Evolutionary conservation across 371 early-diverging fungal genomes (phyloP), one percentile per base, ranked within the genome.

Genomic region (Mucor indicus): DNA sequence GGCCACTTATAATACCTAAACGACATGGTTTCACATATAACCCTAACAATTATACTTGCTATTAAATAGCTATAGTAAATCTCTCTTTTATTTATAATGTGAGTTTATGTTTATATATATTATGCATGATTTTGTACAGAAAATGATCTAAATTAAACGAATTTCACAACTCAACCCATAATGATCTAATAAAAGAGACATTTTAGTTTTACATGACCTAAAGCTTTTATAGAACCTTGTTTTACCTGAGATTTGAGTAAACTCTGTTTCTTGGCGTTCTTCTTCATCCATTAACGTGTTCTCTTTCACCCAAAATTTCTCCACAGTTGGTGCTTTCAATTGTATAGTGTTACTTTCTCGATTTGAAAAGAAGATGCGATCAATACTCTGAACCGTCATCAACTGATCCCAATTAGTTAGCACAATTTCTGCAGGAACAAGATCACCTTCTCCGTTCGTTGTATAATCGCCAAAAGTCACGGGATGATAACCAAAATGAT

Each of bases 381-480:
- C 92, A 11, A 90, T 70, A 20, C 82, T 81, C 29, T 83, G 79
- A 36, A 75, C 73, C 4, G 80, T 74, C 57, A 69, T 62, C 39
- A 73, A 58, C 32, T 77, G 77, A 27, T 70, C 69, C 32, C 35
- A 46, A 21, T 70, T 69, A 0, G 90, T 86, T 58, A 90, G 47
- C 2, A 80, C 70, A 0, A 71, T 79, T 46, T 89, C 89, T 37
- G 62, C 72, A 8, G 84, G 83, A 15, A 54, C 48, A 22, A 67
- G 40, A 4, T 38, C 29, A 29, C 74, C 80, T 27, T 70, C 42
- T 9, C 54, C 59, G 42, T 67, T 72, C 0, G 55, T 56, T 0
- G 62, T 60, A 16, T 74, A 74, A 52, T 90, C 85, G 21, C 84
- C 87, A 64, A 83, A 87, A 0, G 92, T 90, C 23, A 92, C 80